Evolutionary conservation across 257 asterid genomes (phyloP).

Genomic region (Gardenia jasminoides): DNA sequence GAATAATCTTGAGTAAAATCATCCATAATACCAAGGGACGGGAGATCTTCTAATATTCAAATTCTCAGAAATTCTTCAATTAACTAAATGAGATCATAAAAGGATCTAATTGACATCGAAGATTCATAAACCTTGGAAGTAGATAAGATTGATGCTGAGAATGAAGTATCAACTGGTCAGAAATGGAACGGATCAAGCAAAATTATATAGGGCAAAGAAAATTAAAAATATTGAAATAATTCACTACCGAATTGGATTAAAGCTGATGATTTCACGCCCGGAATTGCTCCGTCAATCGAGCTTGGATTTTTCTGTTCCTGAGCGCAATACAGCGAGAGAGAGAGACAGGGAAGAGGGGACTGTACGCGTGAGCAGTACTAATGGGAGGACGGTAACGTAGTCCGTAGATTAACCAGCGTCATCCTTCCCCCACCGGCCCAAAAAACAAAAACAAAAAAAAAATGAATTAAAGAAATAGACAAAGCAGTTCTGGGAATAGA

Average conservation of each 20-base stretch:
- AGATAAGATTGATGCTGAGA: background rate
- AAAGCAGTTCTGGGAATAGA: too few species aligned
- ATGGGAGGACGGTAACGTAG: constrained; percentile 23
- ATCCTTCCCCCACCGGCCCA: too few species aligned
- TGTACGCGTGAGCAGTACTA: background rate
- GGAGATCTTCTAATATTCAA: constrained; percentile 7
- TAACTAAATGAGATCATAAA: background rate
- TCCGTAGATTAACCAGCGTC: too few species aligned
- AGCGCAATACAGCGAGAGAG: background rate
- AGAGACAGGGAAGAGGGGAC: background rate
- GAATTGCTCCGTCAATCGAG: background rate
- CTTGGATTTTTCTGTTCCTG: background rate
- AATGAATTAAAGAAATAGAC: too few species aligned
- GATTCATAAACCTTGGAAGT: background rate
- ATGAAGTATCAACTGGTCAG: background rate
- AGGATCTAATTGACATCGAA: constrained; percentile 2
- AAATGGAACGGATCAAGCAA: constrained; percentile 2
- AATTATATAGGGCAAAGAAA: background rate
- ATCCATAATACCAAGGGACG: background rate
- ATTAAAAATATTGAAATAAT: background rate
- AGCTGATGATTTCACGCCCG: constrained; percentile 15
- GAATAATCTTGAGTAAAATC: background rate
- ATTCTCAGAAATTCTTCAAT: background rate
- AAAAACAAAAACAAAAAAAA: too few species aligned
- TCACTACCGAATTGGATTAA: background rate